Evolutionary conservation across 129 eudicot genomes (phyloP).

Genomic region (Gnaphalium uliginosum): DNA sequence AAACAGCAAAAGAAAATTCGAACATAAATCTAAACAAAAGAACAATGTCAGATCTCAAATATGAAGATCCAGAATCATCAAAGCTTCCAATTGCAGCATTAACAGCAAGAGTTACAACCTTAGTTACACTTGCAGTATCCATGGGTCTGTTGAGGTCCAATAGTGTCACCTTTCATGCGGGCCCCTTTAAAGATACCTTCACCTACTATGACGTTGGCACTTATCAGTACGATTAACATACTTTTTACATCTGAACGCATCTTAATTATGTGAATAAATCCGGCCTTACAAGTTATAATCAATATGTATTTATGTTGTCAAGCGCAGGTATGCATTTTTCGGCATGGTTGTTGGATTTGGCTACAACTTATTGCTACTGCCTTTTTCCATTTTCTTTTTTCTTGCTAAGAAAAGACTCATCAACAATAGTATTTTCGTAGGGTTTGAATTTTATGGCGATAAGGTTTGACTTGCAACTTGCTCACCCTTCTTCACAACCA

Average conservation of each 20-base stretch:
- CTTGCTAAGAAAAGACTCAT: constrained; percentile 15
- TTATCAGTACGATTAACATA: not conserved
- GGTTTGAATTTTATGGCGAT: constrained; percentile 19
- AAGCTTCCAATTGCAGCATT: constrained; percentile 20
- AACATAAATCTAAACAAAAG: not conserved
- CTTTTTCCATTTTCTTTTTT: constrained; percentile 20
- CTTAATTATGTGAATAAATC: too few relatives aligned
- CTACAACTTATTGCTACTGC: constrained; percentile 24
- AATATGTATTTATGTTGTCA: not conserved
- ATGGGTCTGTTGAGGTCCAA: constrained; percentile 10
- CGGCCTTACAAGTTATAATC: too few relatives aligned
- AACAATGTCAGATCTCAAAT: constrained; percentile 10
- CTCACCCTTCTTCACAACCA: not conserved
- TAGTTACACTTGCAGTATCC: constrained; percentile 15
- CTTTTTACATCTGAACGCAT: too few relatives aligned
- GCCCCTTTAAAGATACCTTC: not conserved
- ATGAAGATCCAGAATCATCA: not conserved
- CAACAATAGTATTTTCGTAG: not conserved
- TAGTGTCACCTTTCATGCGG: not conserved
- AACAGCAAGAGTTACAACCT: constrained; percentile 8
- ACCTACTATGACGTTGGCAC: constrained; percentile 5
- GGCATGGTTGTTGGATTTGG: constrained; percentile 23
- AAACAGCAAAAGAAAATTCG: not conserved
- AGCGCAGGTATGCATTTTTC: constrained; percentile 24
- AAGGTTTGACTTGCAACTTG: constrained; percentile 15